Evolutionary conservation across 768 basidiomycete species (phyloP), one percentile per base, ranked within the genome.

Genomic region (Boletus rubropictus): DNA sequence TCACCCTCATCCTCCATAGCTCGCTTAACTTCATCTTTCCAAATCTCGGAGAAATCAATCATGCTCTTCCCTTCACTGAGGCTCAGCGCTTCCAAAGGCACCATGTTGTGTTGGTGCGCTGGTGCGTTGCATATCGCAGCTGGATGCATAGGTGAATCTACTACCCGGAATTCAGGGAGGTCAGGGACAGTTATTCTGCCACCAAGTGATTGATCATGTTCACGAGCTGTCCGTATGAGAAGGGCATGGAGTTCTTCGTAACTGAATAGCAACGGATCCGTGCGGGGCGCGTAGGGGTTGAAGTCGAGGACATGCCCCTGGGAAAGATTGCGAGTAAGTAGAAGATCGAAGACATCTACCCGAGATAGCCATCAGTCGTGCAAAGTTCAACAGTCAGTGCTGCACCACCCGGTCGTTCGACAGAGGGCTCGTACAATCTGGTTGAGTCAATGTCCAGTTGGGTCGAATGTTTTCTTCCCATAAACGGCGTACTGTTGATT

Each of bases 251-350:
- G 78, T 22, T 91, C 86, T 38, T 84, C 76, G 60, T 90, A 97
- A 1, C 77, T 78, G 68, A 95, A 97, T 15, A 96, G 72, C 0
- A 95, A 77, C 0, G 91, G 64, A 57, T 97, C 93, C n/a, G 95
- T 96, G 31, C 79, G 81, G 4, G 82, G 78, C 10, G 84, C 78
- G 58, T 86, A 96, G 0, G 92, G 90, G 54, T 92, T 92, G 68
- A 97, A 91, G 63, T 97, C 95, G 59, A 98, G 63, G 55, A 98
- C 73, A 65, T 92, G 86, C 14, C 81, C 88, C 10, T 80, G 75
- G 2, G 76, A 65, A 29, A 90, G 73, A 62, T 92, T 82, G 24
- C 90, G 83, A 3, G 90, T 91, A 29, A 97, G 77, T 50, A 94
- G 78, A 38, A 96, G 67, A 62, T 98, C 94, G 57, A 98, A 84